Evolutionary conservation across 1,284 basidiomycete species (phyloP).

Genomic region (Tilletia walkeri): DNA sequence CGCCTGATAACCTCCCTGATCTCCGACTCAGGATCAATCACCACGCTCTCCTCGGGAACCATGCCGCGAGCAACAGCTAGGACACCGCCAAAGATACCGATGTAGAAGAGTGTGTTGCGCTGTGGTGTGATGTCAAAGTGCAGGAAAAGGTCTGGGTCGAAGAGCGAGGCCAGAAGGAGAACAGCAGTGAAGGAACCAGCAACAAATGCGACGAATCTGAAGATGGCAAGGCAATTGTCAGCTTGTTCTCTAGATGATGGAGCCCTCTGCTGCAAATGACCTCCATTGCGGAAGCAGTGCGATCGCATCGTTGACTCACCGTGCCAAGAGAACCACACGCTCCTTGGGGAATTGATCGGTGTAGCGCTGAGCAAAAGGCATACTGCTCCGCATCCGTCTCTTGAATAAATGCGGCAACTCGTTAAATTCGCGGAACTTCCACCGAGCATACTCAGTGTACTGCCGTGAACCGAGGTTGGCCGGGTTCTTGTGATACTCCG

Average conservation of each 20-base stretch:
- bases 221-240: background rate
- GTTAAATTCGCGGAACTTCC: constrained; percentile 99
- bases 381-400: constrained; percentile 79
- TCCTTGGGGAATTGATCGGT: constrained; percentile 97
- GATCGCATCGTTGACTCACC: constrained; percentile 61
- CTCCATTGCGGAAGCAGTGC: background rate
- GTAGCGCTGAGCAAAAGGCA: constrained; percentile 86
- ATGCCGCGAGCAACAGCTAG: constrained; percentile 87
- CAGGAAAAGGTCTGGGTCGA: constrained; percentile 81
- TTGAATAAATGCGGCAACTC: constrained; percentile 91
- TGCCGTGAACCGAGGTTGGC: constrained; percentile 85
- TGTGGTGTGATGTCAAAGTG: constrained; percentile 93
- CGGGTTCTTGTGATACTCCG: constrained; percentile 95
- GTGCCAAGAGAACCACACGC: constrained; percentile 79
- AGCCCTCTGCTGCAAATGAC: no score
- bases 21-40: constrained; percentile 84
- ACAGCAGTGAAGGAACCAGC: constrained; percentile 95
- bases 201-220: constrained; percentile 88
- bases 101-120: constrained; percentile 87
- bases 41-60: constrained; percentile 89
- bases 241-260: no score
- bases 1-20: constrained; percentile 86
- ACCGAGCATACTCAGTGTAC: constrained; percentile 90
- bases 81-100: constrained; percentile 80
- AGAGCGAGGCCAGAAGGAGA: constrained; percentile 79